Conservation (phyloP, 345 rosid species). For the Acer campestre region DNA sequence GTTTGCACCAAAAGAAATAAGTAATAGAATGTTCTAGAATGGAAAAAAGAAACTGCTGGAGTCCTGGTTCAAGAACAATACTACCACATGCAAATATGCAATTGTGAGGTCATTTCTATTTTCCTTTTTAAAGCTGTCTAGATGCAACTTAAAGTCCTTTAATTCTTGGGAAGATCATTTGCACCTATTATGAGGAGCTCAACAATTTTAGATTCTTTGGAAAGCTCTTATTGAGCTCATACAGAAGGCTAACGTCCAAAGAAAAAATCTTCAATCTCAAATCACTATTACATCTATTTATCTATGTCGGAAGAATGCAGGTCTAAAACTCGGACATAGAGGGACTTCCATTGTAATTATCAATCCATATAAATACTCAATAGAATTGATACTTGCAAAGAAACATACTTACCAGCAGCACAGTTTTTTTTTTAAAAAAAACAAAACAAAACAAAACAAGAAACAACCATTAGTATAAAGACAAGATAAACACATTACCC, state of each 20-base stretch:
- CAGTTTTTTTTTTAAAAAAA: neutral
- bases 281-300: neutral
- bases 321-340: neutral
- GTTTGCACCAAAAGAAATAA: no score
- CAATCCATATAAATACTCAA: neutral
- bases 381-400: neutral
- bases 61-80: neutral
- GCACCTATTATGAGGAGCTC: neutral
- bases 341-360: neutral
- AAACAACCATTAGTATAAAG: neutral
- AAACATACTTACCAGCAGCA: neutral
- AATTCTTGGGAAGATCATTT: neutral
- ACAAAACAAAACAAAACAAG: neutral
- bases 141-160: neutral
- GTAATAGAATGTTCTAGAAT: neutral
- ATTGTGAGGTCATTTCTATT: neutral
- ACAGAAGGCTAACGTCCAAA: neutral
- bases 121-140: neutral
- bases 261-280: neutral
- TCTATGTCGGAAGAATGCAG: neutral
- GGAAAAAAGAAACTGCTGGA: neutral
- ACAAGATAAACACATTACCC: slow-evolving; percentile 45
- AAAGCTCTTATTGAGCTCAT: neutral
- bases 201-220: neutral
- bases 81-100: no score